A percentile compares a stretch with the other conserved stretches of the same genome.
Evolutionary conservation across 495 filamentous ascomycete genomes (phyloP).

Genomic region (Neurospora sp.): DNA sequence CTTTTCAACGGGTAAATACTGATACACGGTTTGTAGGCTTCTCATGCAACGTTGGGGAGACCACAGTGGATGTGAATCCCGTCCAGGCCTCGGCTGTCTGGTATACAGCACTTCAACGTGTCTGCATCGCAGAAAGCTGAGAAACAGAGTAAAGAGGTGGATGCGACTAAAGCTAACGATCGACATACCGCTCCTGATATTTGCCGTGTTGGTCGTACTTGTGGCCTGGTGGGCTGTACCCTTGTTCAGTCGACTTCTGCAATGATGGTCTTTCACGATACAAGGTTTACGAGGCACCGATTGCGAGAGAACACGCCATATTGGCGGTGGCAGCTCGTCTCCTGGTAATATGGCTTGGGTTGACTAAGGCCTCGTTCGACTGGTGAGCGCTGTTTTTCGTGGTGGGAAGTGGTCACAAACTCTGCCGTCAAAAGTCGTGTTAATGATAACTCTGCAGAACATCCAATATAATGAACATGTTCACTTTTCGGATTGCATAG

Average conservation of each 20-base stretch:
- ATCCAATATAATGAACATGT: not conserved
- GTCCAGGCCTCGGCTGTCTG: slow-evolving; percentile 41
- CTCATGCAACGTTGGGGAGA: slow-evolving; percentile 44
- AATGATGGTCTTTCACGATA: not conserved
- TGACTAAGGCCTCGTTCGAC: not conserved
- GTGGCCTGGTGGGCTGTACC: slow-evolving; percentile 10
- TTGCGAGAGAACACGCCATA: not conserved
- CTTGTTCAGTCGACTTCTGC: not conserved
- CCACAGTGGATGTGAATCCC: slow-evolving; percentile 43
- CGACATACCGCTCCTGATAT: slow-evolving; percentile 24
- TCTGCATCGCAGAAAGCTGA: slow-evolving; percentile 22
- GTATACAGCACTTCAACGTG: slow-evolving; percentile 40
- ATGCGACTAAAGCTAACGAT: slow-evolving; percentile 21
- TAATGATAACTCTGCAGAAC: not conserved
- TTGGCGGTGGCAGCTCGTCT: not conserved
- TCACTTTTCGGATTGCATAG: not conserved
- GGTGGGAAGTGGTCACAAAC: not conserved
- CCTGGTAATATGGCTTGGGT: too few species aligned
- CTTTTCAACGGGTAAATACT: not conserved
- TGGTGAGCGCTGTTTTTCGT: not conserved
- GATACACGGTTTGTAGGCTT: slow-evolving; percentile 18
- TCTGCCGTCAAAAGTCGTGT: not conserved
- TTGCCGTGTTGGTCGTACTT: slow-evolving; percentile 20
- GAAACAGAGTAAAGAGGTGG: slow-evolving; percentile 26
- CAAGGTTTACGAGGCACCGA: not conserved